A percentile compares a stretch with the other conserved stretches of the same genome.
Conservation (phyloP, 257 asterid species). For the Ajuga chamaepitys region DNA sequence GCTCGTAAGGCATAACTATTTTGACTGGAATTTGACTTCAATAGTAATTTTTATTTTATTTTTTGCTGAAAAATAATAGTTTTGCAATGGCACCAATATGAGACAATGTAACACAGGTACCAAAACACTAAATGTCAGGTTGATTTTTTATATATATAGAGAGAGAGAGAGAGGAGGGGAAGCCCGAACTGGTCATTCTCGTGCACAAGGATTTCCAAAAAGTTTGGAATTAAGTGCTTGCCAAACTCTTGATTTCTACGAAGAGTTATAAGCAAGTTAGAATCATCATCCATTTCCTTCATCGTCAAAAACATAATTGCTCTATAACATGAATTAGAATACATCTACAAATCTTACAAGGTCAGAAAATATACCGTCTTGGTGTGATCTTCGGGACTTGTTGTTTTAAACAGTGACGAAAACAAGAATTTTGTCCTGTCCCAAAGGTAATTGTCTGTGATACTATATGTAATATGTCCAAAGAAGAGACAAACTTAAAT, state of each 20-base stretch:
- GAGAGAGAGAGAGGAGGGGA: not conserved
- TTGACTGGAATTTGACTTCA: too few species aligned
- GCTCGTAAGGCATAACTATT: too few species aligned
- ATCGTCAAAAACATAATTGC: conserved; percentile 48
- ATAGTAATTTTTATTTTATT: too few species aligned
- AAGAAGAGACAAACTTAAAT: too few species aligned
- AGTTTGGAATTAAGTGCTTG: conserved; percentile 77
- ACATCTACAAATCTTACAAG: not conserved
- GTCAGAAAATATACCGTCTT: conserved; percentile 44
- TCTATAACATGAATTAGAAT: conserved; percentile 9
- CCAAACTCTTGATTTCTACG: conserved; percentile 91
- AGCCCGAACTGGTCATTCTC: conserved; percentile 82
- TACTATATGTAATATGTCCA: conserved; percentile 61
- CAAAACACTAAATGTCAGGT: too few species aligned
- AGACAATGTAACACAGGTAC: too few species aligned
- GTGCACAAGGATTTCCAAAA: conserved; percentile 87
- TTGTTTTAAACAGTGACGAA: conserved; percentile 78
- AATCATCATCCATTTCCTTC: conserved; percentile 94
- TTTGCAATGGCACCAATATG: too few species aligned
- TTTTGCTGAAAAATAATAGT: too few species aligned
- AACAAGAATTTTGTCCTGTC: conserved; percentile 74
- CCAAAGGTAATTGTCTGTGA: conserved; percentile 90
- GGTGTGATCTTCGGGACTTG: conserved; percentile 55
- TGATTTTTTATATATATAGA: too few species aligned
- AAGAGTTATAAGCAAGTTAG: conserved; percentile 79